Base-by-base conservation (phyloP, 2,329 filamentous ascomycete species). In the Phaeosphaeriaceae sp. region DNA sequence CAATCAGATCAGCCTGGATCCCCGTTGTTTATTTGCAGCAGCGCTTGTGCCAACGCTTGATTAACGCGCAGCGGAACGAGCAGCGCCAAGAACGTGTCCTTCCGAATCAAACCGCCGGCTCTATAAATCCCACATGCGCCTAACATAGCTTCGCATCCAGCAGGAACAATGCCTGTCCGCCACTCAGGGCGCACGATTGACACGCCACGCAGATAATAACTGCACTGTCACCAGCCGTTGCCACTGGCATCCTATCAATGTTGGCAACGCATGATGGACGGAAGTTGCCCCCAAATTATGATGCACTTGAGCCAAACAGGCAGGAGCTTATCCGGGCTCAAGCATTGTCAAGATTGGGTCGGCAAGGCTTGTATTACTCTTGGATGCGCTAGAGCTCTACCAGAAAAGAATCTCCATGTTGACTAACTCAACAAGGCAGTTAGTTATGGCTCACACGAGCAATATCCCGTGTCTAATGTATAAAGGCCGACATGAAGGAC, bases 311-410 rank as follows among this genome's bases (percentile, higher is more conserved):
- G n/a, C 53, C 48, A 15, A 44, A 54, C 49, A 60, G 48, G 60
- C 58, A 62, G 60, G 60, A 60, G 56, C 27, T 53, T 54, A 44
- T 48, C 50, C 21, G 22, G n/a, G 53, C 42, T 53, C 60, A 62
- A 62, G 60, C 60, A 46, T 62, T 25, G 51, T 52, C 54, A 62
- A 62, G 56, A 9, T 46, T 40, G 49, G 25, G 51, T 36, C 33
- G 13, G 33, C 60, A 48, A 60, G 53, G 60, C 60, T 62, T 62
- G 60, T 54, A 48, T 54, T 36, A 5, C 45, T 54, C 54, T 57
- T 58, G 51, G 53, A 19, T n/a, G 15, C 19, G 27, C 41, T 40
- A 33, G 51, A 51, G 21, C 41, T 19, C 22, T 21, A 48, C 49
- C 53, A 52, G 15, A 44, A n/a, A 25, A 51, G 40, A 49, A 50